Percentiles rank a stretch among this genome's conserved stretches.
phyloP scores from a whole-genome alignment of 768 basidiomycete genomes.

The Psilocybe cubensis region DNA sequence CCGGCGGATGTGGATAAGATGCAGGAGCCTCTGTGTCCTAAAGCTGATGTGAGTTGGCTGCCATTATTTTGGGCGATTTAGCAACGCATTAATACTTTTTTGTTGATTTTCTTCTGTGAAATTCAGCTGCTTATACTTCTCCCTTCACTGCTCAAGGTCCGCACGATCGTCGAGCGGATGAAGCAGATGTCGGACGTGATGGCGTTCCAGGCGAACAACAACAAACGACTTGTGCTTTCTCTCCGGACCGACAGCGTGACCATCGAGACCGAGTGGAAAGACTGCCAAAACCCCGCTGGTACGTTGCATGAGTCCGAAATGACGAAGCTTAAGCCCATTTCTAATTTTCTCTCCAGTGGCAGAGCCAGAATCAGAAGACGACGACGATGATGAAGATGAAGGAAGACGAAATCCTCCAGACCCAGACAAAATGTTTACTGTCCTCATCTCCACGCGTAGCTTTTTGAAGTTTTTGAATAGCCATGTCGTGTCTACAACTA shows the following conservation, averaged over 20 bases:
- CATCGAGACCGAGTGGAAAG: constrained; percentile 79
- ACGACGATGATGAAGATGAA: too few relatives aligned
- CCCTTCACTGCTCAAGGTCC: constrained; percentile 73
- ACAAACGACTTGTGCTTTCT: constrained; percentile 53
- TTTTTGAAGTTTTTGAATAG: constrained; percentile 83
- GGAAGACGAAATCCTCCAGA: constrained; percentile 53
- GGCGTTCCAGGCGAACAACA: constrained; percentile 68
- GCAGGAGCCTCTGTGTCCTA: constrained; percentile 82
- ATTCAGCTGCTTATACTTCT: constrained; percentile 77
- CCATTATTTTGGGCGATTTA: too few relatives aligned
- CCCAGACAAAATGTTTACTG: constrained; percentile 61
- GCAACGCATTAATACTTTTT: too few relatives aligned
- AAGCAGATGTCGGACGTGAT: constrained; percentile 71
- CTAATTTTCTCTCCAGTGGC: constrained; percentile 23
- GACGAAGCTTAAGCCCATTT: constrained; percentile 1
- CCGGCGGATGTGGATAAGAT: constrained; percentile 73
- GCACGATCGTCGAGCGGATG: constrained; percentile 80
- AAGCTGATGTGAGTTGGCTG: constrained; percentile 67
- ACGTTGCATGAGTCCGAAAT: neutral
- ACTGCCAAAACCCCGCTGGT: constrained; percentile 70
- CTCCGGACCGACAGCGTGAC: constrained; percentile 75
- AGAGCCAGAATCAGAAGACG: constrained; percentile 38
- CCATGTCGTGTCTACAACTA: constrained; percentile 80
- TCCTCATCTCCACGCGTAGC: constrained; percentile 71
- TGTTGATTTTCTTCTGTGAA: too few relatives aligned